Conservation (phyloP, 441 rosid genomes). For the Theobroma grandiflorum region DNA sequence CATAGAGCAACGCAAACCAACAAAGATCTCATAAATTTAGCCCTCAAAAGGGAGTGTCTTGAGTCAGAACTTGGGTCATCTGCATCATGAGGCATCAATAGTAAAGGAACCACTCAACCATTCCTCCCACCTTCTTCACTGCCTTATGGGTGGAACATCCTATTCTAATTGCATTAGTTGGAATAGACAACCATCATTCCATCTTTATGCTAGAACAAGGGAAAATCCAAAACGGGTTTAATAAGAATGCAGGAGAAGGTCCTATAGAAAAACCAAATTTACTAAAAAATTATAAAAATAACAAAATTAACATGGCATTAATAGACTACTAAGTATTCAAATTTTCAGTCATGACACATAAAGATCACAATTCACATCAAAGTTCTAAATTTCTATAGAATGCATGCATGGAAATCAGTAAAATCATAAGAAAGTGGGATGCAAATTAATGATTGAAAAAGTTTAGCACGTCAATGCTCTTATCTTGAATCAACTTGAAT, state of each 20-base stretch:
- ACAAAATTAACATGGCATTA: too few species aligned
- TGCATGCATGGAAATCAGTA: background rate
- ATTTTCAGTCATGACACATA: background rate
- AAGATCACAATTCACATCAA: background rate
- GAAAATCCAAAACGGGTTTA: background rate
- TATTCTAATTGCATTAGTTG: background rate
- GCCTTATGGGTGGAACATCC: background rate
- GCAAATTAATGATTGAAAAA: background rate
- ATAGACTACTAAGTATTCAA: background rate
- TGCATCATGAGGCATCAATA: background rate
- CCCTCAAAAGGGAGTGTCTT: background rate
- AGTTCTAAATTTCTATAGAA: background rate
- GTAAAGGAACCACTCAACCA: background rate
- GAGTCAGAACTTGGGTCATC: background rate
- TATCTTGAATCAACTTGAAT: background rate
- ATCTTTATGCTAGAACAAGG: background rate
- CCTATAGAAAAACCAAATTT: background rate
- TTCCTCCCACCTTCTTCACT: background rate
- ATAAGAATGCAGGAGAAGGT: conserved; percentile 1
- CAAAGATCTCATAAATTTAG: conserved; percentile 6
- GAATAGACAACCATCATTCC: background rate
- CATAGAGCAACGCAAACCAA: background rate
- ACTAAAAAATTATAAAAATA: background rate
- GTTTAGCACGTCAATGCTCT: background rate
- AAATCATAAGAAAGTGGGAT: background rate